Base-by-base conservation (phyloP, 2,329 filamentous ascomycete genomes). In the Paraphaeosphaeria minitans region DNA sequence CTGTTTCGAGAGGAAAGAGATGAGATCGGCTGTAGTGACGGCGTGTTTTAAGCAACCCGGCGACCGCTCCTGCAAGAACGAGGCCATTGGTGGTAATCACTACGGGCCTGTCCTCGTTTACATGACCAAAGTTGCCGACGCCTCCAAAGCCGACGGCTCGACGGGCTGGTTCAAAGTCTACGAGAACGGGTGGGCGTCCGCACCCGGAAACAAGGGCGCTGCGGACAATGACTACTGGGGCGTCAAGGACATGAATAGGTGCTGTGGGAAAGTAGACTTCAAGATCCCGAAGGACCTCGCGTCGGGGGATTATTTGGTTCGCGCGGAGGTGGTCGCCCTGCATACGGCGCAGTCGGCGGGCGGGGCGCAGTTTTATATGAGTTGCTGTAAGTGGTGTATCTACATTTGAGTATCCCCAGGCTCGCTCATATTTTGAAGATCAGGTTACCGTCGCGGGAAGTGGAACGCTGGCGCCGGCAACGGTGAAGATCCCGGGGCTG, bases 31-130 rank as follows among this genome's bases (percentile, higher is more conserved):
- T n/a, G n/a, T 24, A 16, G 31, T 64, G 79, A 81, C 66, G 76
- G 74, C 65, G n/a, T 29, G 57, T 16, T 7, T 35, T 8, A 14
- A 68, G 60, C 69, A 72, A 62, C 64, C 65, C 16, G 64, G 63
- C 13, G 66, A 71, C 46, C 57, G 69, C 12, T 59, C 41, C 42
- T 71, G 68, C 57, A 62, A 79, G 1, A 73, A 76, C 53, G 82
- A 87, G 61, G 80, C 85, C 42, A 84, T 87, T 74, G 84, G 85
- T 57, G 69, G 81, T 2, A 79, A 77, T 33, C 84, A 87, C 72
- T 78, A 82, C 61, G 83, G 84, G 3, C 83, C 83, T 24, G 82
- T 82, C 1, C 69, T 84, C 58, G 83, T 82, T 0, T 85, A 85
- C 64, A 76, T 85, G 55, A 83, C 82, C 68, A 84, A 84, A 66